Evolutionary conservation across 208 protist species (phyloP), one percentile per base, ranked within the genome.

Genomic region (Kentomonas sorsogonicus): DNA sequence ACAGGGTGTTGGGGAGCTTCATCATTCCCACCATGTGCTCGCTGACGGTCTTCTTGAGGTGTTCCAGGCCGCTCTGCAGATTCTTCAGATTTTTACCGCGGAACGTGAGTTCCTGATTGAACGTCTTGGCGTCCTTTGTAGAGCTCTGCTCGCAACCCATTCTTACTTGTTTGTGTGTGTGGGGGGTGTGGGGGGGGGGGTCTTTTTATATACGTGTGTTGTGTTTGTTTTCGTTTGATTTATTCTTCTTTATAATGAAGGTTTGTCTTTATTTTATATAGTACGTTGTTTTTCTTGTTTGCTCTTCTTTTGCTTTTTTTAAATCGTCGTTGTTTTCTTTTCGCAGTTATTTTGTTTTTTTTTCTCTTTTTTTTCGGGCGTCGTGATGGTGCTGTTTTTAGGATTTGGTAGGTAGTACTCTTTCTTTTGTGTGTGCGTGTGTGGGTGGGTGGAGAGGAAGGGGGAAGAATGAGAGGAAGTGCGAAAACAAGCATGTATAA

Each of bases 21-120:
- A 23, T 3, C 50, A 54, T 40, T 11, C 15, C 29, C 27, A 41
- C 50, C 16, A 33, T 2, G 3, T 18, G 16, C 9, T 25, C 13
- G 6, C 22, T 4, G 7, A 54, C 22, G 15, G 34, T 54, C 9
- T 2, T 40, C 22, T 40, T 5, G 13, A 54, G 31, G 16, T 40
- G 10, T 7, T 54, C 29, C 9, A 26, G 39, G 7, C 29, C 20
- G 3, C 18, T 23, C 18, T 39, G 34, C 27, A 54, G 20, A 6
- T 23, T 18, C 6, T 54, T 33, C 13, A 54, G 29, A 18, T 54
- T 54, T 22, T 54, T 54, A 16, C 25, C 25, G 22, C 50, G 50
- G n/a, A 54, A 54, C 13, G 34, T 30, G 34, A 54, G 39, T 33
- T 54, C 46, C 34, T 52, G 46, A 23, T 52, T 52, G 46, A 52